Base-by-base conservation (phyloP, 768 basidiomycete species). In the Lanmaoa rubissima region DNA sequence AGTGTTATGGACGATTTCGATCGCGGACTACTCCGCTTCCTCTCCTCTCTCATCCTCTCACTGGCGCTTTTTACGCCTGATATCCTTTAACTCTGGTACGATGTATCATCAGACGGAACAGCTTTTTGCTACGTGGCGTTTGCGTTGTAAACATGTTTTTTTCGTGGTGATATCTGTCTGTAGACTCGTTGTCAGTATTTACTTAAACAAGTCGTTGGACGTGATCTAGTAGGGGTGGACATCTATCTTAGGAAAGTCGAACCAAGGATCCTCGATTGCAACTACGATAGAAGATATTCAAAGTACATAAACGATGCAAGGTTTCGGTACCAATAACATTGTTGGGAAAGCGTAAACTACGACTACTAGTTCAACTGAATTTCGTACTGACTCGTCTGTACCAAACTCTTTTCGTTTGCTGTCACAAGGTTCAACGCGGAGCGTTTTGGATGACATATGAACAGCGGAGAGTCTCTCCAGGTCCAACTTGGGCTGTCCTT, bases 401-500 rank as follows among this genome's bases (percentile, higher is more conserved):
- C 14, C 14, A 26, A 16, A 14, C 21, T 14, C 14, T 9, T 16
- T 16, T 43, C 39, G 4, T 43, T 10, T 8, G 10, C 47, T 48
- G 13, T 24, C 21, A 24, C 14, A 35, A 16, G 16, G 10, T 28
- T 24, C 21, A 24, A 24, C 34, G 19, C 46, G 32, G 7, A 34
- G 8, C 19, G 35, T 26, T 49, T 36, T 31, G 41, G 14, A 62
- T 62, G 55, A 11, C 45, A 16, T 12, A 24, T 24, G 3, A 24
- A 24, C 21, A 24, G 21, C 21, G 21, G 21, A 24, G 21, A 2
- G 6, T 44, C 2, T 69, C 68, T 28, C 70, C 70, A 31, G 71
- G 70, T 11, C 71, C 70, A 21, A 55, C 65, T 19, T 71, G 70
- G 70, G 48, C 71, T 5, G 48, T 66, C 43, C 50, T 63, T 49